Evolutionary conservation across 148 eudicot species (phyloP).

Genomic region (Fagopyrum homotropicum): DNA sequence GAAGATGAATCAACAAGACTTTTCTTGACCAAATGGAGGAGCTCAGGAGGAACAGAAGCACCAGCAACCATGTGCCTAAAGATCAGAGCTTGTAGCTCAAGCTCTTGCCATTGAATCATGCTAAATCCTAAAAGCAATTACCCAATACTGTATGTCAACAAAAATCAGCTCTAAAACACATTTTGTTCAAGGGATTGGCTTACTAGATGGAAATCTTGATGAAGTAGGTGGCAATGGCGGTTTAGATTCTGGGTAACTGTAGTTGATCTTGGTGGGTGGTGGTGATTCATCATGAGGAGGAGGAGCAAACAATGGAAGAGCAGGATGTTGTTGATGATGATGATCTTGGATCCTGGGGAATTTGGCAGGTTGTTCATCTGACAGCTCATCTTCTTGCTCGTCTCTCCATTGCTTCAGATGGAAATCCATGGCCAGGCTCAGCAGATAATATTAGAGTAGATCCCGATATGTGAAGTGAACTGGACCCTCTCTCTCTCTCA

Average conservation of each 20-base stretch:
- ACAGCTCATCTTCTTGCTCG: slow-evolving; percentile 27
- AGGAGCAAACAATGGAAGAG: slow-evolving; percentile 64
- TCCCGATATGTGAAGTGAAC: not conserved
- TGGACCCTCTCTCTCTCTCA: not conserved
- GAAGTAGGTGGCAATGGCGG: slow-evolving; percentile 17
- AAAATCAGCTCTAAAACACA: not conserved
- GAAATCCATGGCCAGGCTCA: slow-evolving; percentile 46
- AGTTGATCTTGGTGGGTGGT: slow-evolving; percentile 23
- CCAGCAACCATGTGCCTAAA: slow-evolving; percentile 74
- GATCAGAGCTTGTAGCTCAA: slow-evolving; percentile 85
- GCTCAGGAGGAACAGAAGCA: slow-evolving; percentile 64
- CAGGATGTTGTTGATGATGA: slow-evolving; percentile 15
- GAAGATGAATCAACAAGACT: slow-evolving; percentile 37
- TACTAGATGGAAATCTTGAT: slow-evolving; percentile 37
- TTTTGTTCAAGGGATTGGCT: not conserved
- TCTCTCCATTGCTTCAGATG: slow-evolving; percentile 78
- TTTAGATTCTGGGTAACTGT: slow-evolving; percentile 24
- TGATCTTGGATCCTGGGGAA: slow-evolving; percentile 37
- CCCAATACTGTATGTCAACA: not conserved
- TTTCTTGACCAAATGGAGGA: slow-evolving; percentile 59
- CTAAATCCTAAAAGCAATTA: slow-evolving; percentile 32
- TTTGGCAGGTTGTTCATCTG: slow-evolving; percentile 50
- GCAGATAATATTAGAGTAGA: slow-evolving; percentile 7
- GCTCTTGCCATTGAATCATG: slow-evolving; percentile 81
- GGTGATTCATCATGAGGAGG: slow-evolving; percentile 15